A percentile compares a stretch with the other conserved stretches of the same genome.
These are phyloP conservation scores for Chrysanthemum lavandulifolium DNA, from an alignment of 129 eudicot species.

Conservation along the genomic window DNA sequence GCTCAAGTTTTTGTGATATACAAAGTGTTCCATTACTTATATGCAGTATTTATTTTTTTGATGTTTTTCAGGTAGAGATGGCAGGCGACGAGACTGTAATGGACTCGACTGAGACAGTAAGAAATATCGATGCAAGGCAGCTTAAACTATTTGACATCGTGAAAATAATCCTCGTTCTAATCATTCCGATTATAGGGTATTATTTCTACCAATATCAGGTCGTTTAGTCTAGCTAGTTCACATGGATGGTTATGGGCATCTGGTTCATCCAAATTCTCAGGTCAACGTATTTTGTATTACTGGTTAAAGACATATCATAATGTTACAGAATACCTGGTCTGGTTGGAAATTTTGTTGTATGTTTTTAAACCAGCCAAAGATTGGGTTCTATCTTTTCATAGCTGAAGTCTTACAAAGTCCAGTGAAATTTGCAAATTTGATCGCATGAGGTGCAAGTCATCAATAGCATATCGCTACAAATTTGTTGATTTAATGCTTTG, in stretches of 20 bases:
- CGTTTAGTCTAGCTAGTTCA: constrained; percentile 5
- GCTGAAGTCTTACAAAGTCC: neutral
- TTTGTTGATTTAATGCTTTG: neutral
- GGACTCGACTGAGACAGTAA: constrained; percentile 27
- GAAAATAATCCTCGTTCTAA: constrained; percentile 33
- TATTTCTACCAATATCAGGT: constrained; percentile 31
- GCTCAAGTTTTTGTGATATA: neutral
- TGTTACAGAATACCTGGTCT: constrained; percentile 9
- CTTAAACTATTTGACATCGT: constrained; percentile 41
- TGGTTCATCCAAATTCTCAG: constrained; percentile 13
- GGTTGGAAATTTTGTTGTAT: constrained; percentile 28
- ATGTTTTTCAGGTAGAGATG: constrained; percentile 35
- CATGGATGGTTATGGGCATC: constrained; percentile 11
- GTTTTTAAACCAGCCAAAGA: constrained; percentile 14
- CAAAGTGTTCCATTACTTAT: constrained; percentile 12
- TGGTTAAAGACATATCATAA: constrained; percentile 6
- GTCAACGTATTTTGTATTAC: constrained; percentile 1
- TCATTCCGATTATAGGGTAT: constrained; percentile 37
- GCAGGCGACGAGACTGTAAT: constrained; percentile 11
- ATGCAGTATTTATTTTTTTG: neutral
- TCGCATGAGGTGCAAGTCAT: constrained; percentile 1
- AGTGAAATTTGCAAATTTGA: neutral
- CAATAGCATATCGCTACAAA: neutral
- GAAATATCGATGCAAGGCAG: constrained; percentile 68
- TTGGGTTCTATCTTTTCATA: constrained; percentile 15